phyloP scores from a whole-genome alignment of 1,139 yeast genomes.

The Protomyces lactucae-debilis region DNA sequence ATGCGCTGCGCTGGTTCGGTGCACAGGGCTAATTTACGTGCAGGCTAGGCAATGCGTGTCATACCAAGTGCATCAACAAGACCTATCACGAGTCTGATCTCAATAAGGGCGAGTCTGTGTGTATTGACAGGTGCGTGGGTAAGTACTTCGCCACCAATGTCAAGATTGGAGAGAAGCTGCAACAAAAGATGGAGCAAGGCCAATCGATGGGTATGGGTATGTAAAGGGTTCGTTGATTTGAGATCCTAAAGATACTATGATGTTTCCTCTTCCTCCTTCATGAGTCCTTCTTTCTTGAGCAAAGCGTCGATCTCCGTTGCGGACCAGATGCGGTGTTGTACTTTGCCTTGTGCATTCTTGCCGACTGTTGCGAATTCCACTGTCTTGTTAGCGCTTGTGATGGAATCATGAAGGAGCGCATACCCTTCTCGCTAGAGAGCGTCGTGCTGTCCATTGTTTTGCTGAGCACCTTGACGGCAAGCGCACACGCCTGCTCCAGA shows the following conservation, averaged over 20 bases:
- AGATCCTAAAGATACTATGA: neutral
- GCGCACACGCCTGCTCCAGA: conserved; percentile 73
- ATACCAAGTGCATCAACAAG: conserved; percentile 69
- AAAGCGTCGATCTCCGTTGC: conserved; percentile 71
- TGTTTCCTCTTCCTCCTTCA: conserved; percentile 20
- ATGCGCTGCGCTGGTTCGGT: neutral
- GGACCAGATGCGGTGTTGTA: conserved; percentile 69
- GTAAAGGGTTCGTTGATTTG: neutral
- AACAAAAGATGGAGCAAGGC: conserved; percentile 23
- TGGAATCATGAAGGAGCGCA: neutral
- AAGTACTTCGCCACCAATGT: conserved; percentile 95
- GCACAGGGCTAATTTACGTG: neutral
- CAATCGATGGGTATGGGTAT: conserved; percentile 27
- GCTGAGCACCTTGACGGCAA: conserved; percentile 85
- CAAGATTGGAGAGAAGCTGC: conserved; percentile 59
- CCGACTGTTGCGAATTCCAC: conserved; percentile 82
- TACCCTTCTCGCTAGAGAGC: conserved; percentile 67
- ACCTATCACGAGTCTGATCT: conserved; percentile 72
- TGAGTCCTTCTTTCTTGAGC: conserved; percentile 51
- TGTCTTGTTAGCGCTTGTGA: neutral
- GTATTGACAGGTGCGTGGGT: conserved; percentile 96
- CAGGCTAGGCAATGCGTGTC: conserved; percentile 48
- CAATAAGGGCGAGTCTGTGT: conserved; percentile 76
- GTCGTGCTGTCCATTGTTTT: conserved; percentile 92
- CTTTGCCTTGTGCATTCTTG: conserved; percentile 47